A percentile compares a stretch with the other conserved stretches of the same genome.
These are phyloP conservation scores for Whalleya microplaca DNA, from an alignment of 2,329 filamentous ascomycete species.

Conservation along the genomic window DNA sequence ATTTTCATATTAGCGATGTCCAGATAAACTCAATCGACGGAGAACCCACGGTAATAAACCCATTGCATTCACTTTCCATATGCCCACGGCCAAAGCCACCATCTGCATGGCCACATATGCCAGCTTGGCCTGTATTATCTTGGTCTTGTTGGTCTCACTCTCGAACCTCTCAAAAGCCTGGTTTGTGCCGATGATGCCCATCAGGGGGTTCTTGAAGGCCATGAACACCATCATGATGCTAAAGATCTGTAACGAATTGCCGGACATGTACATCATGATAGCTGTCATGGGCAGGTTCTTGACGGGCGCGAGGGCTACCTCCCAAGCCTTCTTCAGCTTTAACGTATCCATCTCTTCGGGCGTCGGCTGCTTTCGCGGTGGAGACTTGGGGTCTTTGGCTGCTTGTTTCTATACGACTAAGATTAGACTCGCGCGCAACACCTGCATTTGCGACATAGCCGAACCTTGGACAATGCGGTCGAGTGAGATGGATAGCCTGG, in stretches of 20 bases:
- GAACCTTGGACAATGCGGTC: constrained; percentile 60
- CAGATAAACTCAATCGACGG: background rate
- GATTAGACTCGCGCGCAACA: constrained; percentile 3
- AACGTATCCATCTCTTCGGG: constrained; percentile 89
- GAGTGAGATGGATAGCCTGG: constrained; percentile 73
- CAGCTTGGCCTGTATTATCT: constrained; percentile 81
- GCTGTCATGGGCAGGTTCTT: constrained; percentile 97
- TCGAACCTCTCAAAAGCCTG: constrained; percentile 91
- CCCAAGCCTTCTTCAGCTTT: constrained; percentile 99
- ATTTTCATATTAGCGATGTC: constrained; percentile 33
- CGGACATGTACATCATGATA: constrained; percentile 99
- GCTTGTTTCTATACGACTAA: constrained; percentile 49
- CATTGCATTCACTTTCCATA: constrained; percentile 98
- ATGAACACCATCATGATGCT: constrained; percentile 99
- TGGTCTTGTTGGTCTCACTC: constrained; percentile 72
- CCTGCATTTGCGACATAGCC: constrained; percentile 11
- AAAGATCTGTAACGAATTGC: constrained; percentile 97
- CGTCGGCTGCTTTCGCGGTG: constrained; percentile 68
- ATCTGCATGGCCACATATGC: constrained; percentile 89
- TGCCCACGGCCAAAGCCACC: constrained; percentile 77
- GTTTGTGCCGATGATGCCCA: constrained; percentile 81
- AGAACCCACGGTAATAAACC: constrained; percentile 81
- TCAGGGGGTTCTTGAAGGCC: constrained; percentile 95
- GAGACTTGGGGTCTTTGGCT: constrained; percentile 51
- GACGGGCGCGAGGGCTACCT: constrained; percentile 88